Conservation (phyloP, 192 early-diverging fungal genomes). For the Anaeromyces robustus region DNA sequence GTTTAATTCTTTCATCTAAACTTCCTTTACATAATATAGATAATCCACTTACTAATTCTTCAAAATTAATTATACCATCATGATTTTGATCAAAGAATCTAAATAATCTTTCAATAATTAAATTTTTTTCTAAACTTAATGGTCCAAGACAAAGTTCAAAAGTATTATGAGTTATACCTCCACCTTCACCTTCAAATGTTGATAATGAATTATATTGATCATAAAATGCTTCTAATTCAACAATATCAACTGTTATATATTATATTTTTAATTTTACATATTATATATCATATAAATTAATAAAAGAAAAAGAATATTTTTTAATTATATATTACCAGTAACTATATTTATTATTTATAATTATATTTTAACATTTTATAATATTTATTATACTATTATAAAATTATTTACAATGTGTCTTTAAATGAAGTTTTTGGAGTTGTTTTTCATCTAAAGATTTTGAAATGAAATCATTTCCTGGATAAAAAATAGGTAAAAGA, state of each 20-base stretch:
- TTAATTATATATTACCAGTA: no score
- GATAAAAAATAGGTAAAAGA: constrained; percentile 62
- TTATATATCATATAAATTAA: no score
- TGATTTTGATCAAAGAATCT: constrained; percentile 74
- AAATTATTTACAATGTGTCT: neutral
- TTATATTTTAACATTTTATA: neutral
- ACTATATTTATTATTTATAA: no score
- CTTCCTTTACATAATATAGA: constrained; percentile 73
- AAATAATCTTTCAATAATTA: constrained; percentile 78
- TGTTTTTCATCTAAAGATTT: neutral
- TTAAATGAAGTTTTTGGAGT: neutral
- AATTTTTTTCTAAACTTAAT: constrained; percentile 62
- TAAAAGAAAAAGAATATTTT: no score
- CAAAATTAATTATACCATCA: constrained; percentile 61
- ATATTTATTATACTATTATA: neutral
- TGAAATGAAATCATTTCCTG: constrained; percentile 27
- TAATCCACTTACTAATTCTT: constrained; percentile 68
- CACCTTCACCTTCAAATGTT: constrained; percentile 25
- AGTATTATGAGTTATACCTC: constrained; percentile 59
- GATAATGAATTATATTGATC: constrained; percentile 73
- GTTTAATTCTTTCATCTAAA: constrained; percentile 73
- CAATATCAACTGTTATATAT: constrained; percentile 45
- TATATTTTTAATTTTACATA: no score
- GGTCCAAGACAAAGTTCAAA: constrained; percentile 81
- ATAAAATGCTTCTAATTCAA: constrained; percentile 76